Evolutionary conservation across 257 asterid species (phyloP).

Genomic region (Schizonepeta tenuifolia): DNA sequence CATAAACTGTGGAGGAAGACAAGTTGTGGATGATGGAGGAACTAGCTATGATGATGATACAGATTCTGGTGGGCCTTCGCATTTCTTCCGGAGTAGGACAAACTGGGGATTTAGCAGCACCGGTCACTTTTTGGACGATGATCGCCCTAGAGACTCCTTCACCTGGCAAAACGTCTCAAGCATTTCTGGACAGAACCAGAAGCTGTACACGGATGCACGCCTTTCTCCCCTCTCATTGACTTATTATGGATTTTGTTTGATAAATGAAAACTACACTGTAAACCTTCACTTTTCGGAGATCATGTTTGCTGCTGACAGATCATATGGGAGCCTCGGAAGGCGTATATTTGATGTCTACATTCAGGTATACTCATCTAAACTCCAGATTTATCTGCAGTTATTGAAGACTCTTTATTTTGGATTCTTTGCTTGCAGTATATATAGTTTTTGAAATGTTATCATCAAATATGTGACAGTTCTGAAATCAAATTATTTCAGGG

Average conservation of each 20-base stretch:
- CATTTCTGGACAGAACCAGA: constrained; percentile 42
- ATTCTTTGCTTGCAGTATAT: neutral
- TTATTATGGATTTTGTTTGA: constrained; percentile 65
- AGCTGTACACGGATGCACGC: constrained; percentile 51
- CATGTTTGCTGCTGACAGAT: constrained; percentile 53
- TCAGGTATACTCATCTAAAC: constrained; percentile 52
- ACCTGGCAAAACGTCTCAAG: constrained; percentile 38
- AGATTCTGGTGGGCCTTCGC: constrained; percentile 48
- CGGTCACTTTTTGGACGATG: constrained; percentile 60
- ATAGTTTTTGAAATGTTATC: neutral
- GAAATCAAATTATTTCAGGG: constrained; percentile 50
- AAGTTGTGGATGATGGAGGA: constrained; percentile 35
- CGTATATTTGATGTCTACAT: constrained; percentile 73
- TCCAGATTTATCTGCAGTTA: neutral
- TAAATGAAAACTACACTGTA: constrained; percentile 64
- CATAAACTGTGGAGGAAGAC: constrained; percentile 72
- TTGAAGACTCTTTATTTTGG: neutral
- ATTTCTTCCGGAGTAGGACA: constrained; percentile 31
- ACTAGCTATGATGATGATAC: constrained; percentile 43
- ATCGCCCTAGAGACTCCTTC: constrained; percentile 31
- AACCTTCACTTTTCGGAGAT: constrained; percentile 81
- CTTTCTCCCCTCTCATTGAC: constrained; percentile 55
- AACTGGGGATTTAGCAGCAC: constrained; percentile 75
- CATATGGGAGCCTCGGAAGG: constrained; percentile 66
- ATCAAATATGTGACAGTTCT: neutral